These are phyloP conservation scores for Sedum album DNA, from an alignment of 164 flowering plant genomes.

Conservation along the genomic window DNA sequence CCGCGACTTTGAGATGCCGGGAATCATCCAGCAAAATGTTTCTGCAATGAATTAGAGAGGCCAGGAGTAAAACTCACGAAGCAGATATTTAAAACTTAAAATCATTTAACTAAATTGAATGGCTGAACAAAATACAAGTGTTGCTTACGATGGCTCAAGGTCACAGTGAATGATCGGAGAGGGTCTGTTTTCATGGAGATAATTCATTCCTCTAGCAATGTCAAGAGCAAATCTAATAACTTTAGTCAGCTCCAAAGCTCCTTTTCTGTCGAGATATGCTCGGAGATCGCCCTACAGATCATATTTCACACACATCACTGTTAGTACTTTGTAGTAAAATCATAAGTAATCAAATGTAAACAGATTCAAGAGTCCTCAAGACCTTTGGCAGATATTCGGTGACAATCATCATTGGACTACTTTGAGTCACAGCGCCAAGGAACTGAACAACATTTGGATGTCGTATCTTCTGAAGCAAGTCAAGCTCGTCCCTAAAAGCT, in stretches of 20 bases:
- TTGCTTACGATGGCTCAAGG: slow-evolving; percentile 95
- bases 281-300: slow-evolving; percentile 67
- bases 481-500: slow-evolving; percentile 89
- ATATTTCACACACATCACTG: neutral
- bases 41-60: slow-evolving; percentile 54
- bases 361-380: neutral
- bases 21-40: slow-evolving; percentile 96
- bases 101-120: neutral
- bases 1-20: slow-evolving; percentile 96
- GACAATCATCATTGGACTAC: slow-evolving; percentile 98
- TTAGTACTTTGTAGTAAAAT: neutral
- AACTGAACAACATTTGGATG: slow-evolving; percentile 99
- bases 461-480: slow-evolving; percentile 75
- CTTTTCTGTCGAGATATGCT: slow-evolving; percentile 50
- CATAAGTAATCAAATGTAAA: neutral
- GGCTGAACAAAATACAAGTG: neutral
- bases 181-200: slow-evolving; percentile 89
- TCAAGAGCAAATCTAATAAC: slow-evolving; percentile 78
- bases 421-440: slow-evolving; percentile 97
- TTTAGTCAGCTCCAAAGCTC: slow-evolving; percentile 42
- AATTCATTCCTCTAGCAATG: slow-evolving; percentile 95
- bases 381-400: slow-evolving; percentile 97
- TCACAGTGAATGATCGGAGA: slow-evolving; percentile 84
- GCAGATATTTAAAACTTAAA: neutral
- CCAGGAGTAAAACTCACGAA: slow-evolving; percentile 19